Evolutionary conservation across 163 green algal genomes (phyloP).

Genomic region (Prototheca wickerhamii): DNA sequence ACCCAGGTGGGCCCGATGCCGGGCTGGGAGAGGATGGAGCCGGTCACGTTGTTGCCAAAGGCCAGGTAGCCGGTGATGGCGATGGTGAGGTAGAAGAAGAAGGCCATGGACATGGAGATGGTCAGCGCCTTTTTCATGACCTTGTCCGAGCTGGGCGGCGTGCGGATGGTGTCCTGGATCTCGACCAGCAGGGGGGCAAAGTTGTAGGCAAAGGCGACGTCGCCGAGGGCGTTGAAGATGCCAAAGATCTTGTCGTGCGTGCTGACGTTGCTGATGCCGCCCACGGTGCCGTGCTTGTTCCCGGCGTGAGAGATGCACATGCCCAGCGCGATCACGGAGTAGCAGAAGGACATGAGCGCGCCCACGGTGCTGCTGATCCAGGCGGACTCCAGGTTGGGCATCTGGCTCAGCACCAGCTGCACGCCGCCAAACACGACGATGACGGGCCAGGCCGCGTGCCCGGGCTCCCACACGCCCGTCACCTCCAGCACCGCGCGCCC

Average conservation of each 20-base stretch:
- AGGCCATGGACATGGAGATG: constrained; percentile 4
- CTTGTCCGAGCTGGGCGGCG: constrained; percentile 13
- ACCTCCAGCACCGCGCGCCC: background rate
- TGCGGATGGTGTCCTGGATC: constrained; percentile 33
- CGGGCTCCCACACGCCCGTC: background rate
- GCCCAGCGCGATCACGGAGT: constrained; percentile 36
- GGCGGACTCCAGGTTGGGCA: constrained; percentile 25
- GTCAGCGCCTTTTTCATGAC: constrained; percentile 8
- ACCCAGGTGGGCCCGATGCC: constrained; percentile 19
- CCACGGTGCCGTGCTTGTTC: constrained; percentile 13
- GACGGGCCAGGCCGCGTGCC: constrained; percentile 9
- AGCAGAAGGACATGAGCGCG: constrained; percentile 29
- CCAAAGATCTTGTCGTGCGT: constrained; percentile 27
- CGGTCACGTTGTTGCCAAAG: constrained; percentile 13
- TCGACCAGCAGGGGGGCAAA: constrained; percentile 30
- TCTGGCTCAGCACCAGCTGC: constrained; percentile 30
- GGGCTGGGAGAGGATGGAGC: background rate
- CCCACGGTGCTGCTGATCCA: constrained; percentile 32
- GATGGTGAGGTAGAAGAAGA: constrained; percentile 12
- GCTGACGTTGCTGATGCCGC: background rate
- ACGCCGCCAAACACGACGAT: constrained; percentile 22
- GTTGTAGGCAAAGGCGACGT: constrained; percentile 32
- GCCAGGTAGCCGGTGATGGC: constrained; percentile 6
- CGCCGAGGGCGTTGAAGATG: constrained; percentile 35
- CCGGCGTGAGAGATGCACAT: constrained; percentile 7